Conservation (phyloP, 2,329 filamentous ascomycete genomes). For the Sporothrix curviconia region DNA sequence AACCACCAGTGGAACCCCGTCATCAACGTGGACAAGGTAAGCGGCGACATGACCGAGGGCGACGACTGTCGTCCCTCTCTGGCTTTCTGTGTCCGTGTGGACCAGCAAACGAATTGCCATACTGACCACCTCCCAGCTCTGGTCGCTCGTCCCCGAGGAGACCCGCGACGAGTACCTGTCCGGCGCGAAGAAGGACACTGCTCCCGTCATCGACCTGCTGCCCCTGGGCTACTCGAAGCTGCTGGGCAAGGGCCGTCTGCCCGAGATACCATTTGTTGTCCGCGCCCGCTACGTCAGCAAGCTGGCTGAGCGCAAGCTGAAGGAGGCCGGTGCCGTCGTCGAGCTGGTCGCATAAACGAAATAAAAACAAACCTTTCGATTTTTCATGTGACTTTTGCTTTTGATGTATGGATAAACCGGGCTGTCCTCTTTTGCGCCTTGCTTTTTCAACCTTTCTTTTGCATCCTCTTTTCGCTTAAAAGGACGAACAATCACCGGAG, state of each 20-base stretch:
- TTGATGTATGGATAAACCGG: too few species aligned
- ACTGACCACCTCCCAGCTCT: slow-evolving; percentile 54
- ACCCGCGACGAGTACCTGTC: slow-evolving; percentile 85
- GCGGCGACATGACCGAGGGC: not conserved
- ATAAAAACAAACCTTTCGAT: not conserved
- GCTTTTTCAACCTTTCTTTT: too few species aligned
- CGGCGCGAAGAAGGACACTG: slow-evolving; percentile 77
- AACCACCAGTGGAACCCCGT: slow-evolving; percentile 98
- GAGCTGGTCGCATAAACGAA: slow-evolving; percentile 79
- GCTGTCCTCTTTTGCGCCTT: not conserved
- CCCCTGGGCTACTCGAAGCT: slow-evolving; percentile 97
- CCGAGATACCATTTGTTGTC: slow-evolving; percentile 87
- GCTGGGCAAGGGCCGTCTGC: slow-evolving; percentile 94
- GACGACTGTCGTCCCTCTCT: too few species aligned
- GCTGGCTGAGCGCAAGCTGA: slow-evolving; percentile 98
- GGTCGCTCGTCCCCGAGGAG: slow-evolving; percentile 89
- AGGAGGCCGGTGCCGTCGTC: slow-evolving; percentile 89
- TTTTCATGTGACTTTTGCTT: not conserved
- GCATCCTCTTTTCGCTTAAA: too few species aligned
- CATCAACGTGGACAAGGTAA: slow-evolving; percentile 96
- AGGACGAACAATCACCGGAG: too few species aligned
- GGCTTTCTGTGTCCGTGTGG: too few species aligned
- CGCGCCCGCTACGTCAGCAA: slow-evolving; percentile 92
- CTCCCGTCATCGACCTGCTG: slow-evolving; percentile 96
- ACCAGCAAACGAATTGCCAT: too few species aligned